phyloP scores from a whole-genome alignment of 139 green algal genomes.

The Cymbomonas tetramitiformis region DNA sequence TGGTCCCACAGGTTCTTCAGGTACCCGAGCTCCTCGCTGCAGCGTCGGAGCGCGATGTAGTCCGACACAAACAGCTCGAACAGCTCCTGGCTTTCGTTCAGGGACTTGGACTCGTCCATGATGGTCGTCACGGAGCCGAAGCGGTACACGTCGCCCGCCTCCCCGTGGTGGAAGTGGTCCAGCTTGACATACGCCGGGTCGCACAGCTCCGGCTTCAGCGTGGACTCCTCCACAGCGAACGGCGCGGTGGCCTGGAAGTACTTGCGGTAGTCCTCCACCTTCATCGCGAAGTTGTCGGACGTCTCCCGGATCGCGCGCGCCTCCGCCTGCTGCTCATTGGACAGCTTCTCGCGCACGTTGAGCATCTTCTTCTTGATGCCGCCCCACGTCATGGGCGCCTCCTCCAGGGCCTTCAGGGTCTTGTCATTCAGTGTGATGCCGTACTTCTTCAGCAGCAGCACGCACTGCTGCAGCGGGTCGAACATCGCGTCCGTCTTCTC shows the following conservation, averaged over 20 bases:
- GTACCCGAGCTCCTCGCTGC: constrained; percentile 64
- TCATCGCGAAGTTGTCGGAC: constrained; percentile 57
- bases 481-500: constrained; percentile 69
- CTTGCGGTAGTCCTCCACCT: constrained; percentile 55
- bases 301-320: constrained; percentile 59
- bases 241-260: constrained; percentile 64
- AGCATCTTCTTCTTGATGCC: constrained; percentile 54
- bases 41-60: constrained; percentile 63
- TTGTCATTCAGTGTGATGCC: constrained; percentile 41
- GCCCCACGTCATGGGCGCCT: constrained; percentile 41
- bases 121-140: constrained; percentile 45
- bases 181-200: constrained; percentile 10
- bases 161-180: constrained; percentile 22
- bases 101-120: constrained; percentile 47
- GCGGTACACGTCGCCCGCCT: constrained; percentile 29
- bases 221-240: constrained; percentile 31
- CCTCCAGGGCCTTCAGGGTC: constrained; percentile 48
- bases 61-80: constrained; percentile 73
- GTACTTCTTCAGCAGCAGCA: constrained; percentile 47
- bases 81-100: constrained; percentile 71
- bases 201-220: constrained; percentile 47
- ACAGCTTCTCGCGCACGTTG: constrained; percentile 51
- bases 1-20: constrained; percentile 73
- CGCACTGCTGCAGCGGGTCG: constrained; percentile 60
- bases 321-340: constrained; percentile 54